Evolutionary conservation across 78 protist species (phyloP), one percentile per base, ranked within the genome.

Genomic region (Anaeramoeba ignava): DNA sequence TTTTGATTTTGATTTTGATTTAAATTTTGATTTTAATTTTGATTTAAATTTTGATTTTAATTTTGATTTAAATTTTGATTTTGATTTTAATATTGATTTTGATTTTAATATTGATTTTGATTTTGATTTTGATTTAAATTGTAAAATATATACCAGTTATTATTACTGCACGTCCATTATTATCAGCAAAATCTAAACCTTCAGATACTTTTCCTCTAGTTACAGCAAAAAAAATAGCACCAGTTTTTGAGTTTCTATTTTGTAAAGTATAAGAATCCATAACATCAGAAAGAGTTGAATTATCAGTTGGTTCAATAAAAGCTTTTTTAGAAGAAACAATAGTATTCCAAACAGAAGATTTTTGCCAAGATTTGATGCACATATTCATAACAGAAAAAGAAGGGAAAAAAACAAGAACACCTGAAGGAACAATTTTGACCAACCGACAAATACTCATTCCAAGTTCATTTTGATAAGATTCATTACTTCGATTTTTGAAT

Each of bases 121-220:
- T n/a, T n/a, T n/a, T n/a, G 78, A 91, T 93, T 34, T 37, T 2
- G 34, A 42, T 0, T n/a, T 88, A 40, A 3, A 96, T 93, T 0
- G 91, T 86, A 54, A 82, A 94, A 0, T 98, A 98, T 3, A 97
- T 38, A 38, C 99, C 99, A 12, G 92, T 89, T 38, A 96, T 68
- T 38, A 95, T 83, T 33, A 96, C 99, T 0, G 93, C 98, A n/a
- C 99, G 92, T 27, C 95, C 95, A 81, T 88, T 83, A 33, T 40
- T 17, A 84, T 95, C 97, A 78, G 95, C 84, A 36, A 97, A 97
- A 81, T 97, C 97, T 17, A 96, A 79, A 12, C 97, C 99, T 81
- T 95, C 99, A 83, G 91, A 87, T 38, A 91, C 92, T 83, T 83
- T n/a, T n/a, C n/a, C n/a, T n/a, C n/a, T n/a, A n/a, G n/a, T n/a